phyloP scores from a whole-genome alignment of 345 rosid species.

The Eucalyptus pauciflora region DNA sequence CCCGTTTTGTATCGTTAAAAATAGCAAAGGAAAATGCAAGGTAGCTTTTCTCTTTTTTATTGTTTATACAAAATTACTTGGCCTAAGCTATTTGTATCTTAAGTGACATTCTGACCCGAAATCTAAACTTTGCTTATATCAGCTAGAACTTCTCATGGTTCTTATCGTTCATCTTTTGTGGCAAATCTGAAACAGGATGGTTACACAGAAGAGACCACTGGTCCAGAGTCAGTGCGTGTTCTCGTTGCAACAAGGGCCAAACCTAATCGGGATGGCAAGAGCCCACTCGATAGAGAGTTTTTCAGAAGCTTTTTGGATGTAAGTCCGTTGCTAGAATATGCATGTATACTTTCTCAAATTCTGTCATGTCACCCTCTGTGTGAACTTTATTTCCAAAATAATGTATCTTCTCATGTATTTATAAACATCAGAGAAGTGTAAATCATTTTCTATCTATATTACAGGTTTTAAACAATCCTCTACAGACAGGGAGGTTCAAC shows the following conservation, averaged over 20 bases:
- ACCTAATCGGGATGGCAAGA: slow-evolving; percentile 23
- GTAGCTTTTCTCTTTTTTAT: slow-evolving; percentile 1
- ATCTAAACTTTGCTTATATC: neutral
- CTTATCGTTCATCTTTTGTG: neutral
- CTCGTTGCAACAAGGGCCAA: slow-evolving; percentile 76
- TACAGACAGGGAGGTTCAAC: slow-evolving; percentile 59
- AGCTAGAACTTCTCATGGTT: neutral
- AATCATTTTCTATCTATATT: neutral
- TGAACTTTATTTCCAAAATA: neutral
- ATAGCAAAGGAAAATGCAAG: slow-evolving; percentile 76
- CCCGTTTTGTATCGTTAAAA: slow-evolving; percentile 42
- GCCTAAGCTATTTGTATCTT: neutral
- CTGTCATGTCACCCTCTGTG: neutral
- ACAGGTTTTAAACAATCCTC: slow-evolving; percentile 60
- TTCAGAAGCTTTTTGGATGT: slow-evolving; percentile 76
- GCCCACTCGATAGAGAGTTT: slow-evolving; percentile 53
- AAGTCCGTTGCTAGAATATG: slow-evolving; percentile 8
- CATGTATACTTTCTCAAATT: neutral
- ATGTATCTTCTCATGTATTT: neutral
- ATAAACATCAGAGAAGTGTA: neutral
- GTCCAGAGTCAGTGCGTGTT: slow-evolving; percentile 55
- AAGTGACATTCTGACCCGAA: neutral
- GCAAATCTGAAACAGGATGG: slow-evolving; percentile 46
- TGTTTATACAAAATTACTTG: neutral
- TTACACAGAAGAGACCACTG: slow-evolving; percentile 52